Conservation (phyloP, 345 rosid genomes). For the Salix brachista region DNA sequence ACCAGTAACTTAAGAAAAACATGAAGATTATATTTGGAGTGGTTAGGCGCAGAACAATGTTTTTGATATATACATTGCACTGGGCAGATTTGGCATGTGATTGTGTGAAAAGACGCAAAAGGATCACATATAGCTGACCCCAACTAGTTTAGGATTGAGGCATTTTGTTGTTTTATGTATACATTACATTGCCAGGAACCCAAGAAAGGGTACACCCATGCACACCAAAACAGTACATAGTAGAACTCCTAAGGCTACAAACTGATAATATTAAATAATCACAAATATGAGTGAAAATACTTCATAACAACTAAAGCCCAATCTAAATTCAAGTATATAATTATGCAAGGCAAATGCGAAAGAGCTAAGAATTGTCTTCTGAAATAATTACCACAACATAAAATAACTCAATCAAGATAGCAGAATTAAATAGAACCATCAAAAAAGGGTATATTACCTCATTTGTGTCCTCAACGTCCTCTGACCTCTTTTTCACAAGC, state of each 20-base stretch:
- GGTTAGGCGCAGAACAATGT: too few relatives aligned
- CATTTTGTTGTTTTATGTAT: not conserved
- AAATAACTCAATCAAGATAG: not conserved
- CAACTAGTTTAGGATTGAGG: not conserved
- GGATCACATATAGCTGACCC: not conserved
- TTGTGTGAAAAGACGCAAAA: not conserved
- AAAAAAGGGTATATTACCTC: slow-evolving; percentile 46
- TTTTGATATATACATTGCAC: too few relatives aligned
- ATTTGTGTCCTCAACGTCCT: slow-evolving; percentile 56
- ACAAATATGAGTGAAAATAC: not conserved
- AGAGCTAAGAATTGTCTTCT: not conserved
- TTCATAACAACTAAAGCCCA: not conserved
- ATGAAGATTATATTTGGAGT: too few relatives aligned
- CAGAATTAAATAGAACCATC: not conserved
- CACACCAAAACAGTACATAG: too few relatives aligned
- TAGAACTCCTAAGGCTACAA: not conserved
- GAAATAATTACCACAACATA: not conserved
- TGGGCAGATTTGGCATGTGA: not conserved
- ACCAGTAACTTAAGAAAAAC: too few relatives aligned
- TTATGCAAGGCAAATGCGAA: not conserved
- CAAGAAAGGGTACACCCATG: too few relatives aligned
- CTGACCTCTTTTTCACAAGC: slow-evolving; percentile 71
- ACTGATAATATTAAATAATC: not conserved
- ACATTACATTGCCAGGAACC: too few relatives aligned
- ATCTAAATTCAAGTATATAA: not conserved